Evolutionary conservation across 108 stramenopile genomes (phyloP).

Genomic region (Mayamaea pseudoterrestris): DNA sequence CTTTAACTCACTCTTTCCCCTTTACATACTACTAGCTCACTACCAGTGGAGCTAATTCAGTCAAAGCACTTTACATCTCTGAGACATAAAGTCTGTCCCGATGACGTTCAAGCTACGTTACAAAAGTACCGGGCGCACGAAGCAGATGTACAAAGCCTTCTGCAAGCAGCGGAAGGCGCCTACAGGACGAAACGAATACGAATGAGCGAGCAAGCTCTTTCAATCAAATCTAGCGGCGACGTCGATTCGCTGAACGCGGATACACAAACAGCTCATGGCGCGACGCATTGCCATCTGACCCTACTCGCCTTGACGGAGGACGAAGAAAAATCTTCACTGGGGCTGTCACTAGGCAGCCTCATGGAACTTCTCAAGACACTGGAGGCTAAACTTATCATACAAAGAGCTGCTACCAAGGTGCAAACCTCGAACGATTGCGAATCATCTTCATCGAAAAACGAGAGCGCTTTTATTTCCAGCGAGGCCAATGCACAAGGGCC

Average conservation of each 20-base stretch:
- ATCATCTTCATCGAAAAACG: no score
- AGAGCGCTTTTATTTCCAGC: no score
- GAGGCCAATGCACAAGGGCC: no score
- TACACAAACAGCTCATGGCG: no score
- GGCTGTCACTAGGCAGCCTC: conserved; percentile 64
- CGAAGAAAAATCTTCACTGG: conserved; percentile 62
- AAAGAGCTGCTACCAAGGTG: conserved; percentile 32
- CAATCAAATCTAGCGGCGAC: no score
- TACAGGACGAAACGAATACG: no score
- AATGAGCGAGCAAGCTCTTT: no score
- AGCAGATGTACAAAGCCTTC: no score
- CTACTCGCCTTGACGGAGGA: conserved; percentile 51
- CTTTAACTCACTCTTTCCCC: conserved; percentile 79
- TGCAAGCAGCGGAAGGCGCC: no score
- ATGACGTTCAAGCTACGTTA: conserved; percentile 67
- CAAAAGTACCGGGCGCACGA: conserved; percentile 32
- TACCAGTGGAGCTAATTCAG: conserved; percentile 92
- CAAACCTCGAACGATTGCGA: no score
- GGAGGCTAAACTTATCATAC: conserved; percentile 48
- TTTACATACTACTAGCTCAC: conserved; percentile 79
- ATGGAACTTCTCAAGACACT: conserved; percentile 75
- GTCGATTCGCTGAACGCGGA: no score
- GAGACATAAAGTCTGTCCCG: conserved; percentile 83
- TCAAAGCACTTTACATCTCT: conserved; percentile 84
- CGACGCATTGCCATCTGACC: conserved; percentile 26